Conservation (phyloP, 2,329 filamentous ascomycete genomes). For the Ophiostoma australiae region DNA sequence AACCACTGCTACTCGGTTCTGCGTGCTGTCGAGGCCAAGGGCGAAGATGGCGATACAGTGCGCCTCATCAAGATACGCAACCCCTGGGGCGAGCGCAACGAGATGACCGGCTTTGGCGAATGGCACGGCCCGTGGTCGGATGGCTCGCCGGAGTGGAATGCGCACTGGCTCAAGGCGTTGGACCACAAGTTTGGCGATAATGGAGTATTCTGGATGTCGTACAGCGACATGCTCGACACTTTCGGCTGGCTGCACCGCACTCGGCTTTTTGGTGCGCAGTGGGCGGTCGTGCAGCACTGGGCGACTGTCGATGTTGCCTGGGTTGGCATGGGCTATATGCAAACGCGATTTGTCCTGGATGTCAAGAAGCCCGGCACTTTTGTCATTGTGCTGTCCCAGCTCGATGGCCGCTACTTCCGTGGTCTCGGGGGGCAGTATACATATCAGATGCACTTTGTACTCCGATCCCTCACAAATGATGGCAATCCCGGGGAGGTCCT, state of each 20-base stretch:
- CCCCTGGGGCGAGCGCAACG: conserved; percentile 59
- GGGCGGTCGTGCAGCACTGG: conserved; percentile 45
- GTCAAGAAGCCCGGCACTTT: conserved; percentile 40
- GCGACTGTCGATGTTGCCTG: conserved; percentile 41
- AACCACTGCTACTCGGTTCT: conserved; percentile 51
- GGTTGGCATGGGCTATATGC: conserved; percentile 41
- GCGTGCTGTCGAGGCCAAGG: conserved; percentile 42
- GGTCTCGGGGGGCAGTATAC: conserved; percentile 44
- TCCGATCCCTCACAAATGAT: conserved; percentile 33
- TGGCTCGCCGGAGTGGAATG: conserved; percentile 68
- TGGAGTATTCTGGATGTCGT: conserved; percentile 50
- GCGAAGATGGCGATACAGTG: conserved; percentile 38
- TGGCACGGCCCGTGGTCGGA: conserved; percentile 72
- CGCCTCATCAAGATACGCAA: conserved; percentile 51
- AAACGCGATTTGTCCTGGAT: conserved; percentile 42
- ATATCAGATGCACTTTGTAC: conserved; percentile 42
- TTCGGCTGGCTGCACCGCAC: conserved; percentile 44
- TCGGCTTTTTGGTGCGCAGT: conserved; percentile 43
- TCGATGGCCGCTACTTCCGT: conserved; percentile 44
- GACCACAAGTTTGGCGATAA: conserved; percentile 64
- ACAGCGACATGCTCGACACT: conserved; percentile 42
- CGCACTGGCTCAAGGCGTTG: conserved; percentile 64
- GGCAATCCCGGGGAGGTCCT: conserved; percentile 1
- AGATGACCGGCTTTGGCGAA: conserved; percentile 43
- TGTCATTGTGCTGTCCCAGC: conserved; percentile 43